These are phyloP conservation scores for Geranomyces michiganensis DNA, from an alignment of 192 early-diverging fungal species.

Conservation along the genomic window DNA sequence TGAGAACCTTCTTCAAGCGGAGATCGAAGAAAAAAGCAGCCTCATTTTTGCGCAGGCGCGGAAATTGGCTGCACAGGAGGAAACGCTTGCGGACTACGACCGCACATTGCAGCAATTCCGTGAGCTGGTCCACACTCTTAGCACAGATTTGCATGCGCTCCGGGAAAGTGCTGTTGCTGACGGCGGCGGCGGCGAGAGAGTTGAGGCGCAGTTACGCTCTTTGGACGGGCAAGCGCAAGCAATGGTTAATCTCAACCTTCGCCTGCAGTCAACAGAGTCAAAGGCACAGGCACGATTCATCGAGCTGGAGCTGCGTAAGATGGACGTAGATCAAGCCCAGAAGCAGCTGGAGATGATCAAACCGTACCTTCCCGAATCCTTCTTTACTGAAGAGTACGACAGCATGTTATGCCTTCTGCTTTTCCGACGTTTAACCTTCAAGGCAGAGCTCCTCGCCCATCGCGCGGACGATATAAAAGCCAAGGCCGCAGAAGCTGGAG, in stretches of 20 bases:
- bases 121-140: slow-evolving; percentile 71
- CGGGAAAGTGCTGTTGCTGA: slow-evolving; percentile 47
- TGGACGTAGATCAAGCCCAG: slow-evolving; percentile 83
- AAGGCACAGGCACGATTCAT: slow-evolving; percentile 88
- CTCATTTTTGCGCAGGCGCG: slow-evolving; percentile 64
- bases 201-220: not conserved
- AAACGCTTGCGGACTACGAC: slow-evolving; percentile 85
- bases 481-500: not conserved
- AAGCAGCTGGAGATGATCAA: slow-evolving; percentile 67
- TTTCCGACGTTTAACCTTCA: slow-evolving; percentile 81
- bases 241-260: slow-evolving; percentile 78
- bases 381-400: slow-evolving; percentile 79
- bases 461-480: slow-evolving; percentile 36
- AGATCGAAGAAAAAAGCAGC: slow-evolving; percentile 79
- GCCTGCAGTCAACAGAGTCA: slow-evolving; percentile 76
- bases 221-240: slow-evolving; percentile 56
- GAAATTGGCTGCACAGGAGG: slow-evolving; percentile 68
- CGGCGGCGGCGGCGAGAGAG: slow-evolving; percentile 54
- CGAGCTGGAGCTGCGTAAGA: slow-evolving; percentile 84
- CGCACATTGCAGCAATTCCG: slow-evolving; percentile 84
- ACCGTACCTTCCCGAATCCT: slow-evolving; percentile 84
- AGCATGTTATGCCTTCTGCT: slow-evolving; percentile 73
- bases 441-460: slow-evolving; percentile 62
- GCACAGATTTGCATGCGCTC: slow-evolving; percentile 67
- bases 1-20: slow-evolving; percentile 80